Evolutionary conservation across 768 basidiomycete species (phyloP), one percentile per base, ranked within the genome.

Genomic region (Boletus huronensis): DNA sequence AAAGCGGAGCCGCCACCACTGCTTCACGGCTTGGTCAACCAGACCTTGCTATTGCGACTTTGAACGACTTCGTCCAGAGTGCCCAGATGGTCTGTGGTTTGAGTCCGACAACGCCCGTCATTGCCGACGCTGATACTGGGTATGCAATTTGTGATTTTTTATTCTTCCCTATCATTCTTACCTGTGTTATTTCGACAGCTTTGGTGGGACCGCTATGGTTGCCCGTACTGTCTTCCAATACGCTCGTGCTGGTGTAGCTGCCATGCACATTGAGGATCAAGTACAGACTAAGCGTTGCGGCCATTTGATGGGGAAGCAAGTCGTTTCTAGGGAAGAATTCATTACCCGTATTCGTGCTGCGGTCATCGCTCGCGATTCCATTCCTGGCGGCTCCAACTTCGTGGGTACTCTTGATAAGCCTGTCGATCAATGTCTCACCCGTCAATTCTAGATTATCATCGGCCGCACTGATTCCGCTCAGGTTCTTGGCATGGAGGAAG

Each of bases 71-170:
- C 55, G 85, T 85, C 23, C 80, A 79, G 66, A 81, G 80, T 48
- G 87, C 82, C 2, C 80, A 82, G 64, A 86, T 88, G 83, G 84
- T 88, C 49, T 83, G 82, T 70, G 74, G 82, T 48, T 61, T 89
- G 43, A 74, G 82, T 61, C 86, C 87, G 0, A 76, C 80, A 1
- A 75, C 79, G 0, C 88, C 88, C 0, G 82, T 90, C 19, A 89
- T 90, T 56, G 88, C 87, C 1, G 88, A 90, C 59, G 88, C 88
- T 11, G 88, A 90, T 64, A 90, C 87, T 49, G 88, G 87, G 83
- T 84, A 69, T 13, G 75, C 48, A 6, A 13, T 11, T 44, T 19
- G 3, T 25, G 8, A 0, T 10, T 0, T 42, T 14, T 10, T 3
- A 6, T 25, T 48, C 38, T 17, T 6, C 11, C 0, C 54, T n/a